Percentiles rank a stretch among this genome's conserved stretches.
These are phyloP conservation scores for Hyaloperonospora arabidopsidis DNA, from an alignment of 352 stramenopile genomes.

Conservation along the genomic window DNA sequence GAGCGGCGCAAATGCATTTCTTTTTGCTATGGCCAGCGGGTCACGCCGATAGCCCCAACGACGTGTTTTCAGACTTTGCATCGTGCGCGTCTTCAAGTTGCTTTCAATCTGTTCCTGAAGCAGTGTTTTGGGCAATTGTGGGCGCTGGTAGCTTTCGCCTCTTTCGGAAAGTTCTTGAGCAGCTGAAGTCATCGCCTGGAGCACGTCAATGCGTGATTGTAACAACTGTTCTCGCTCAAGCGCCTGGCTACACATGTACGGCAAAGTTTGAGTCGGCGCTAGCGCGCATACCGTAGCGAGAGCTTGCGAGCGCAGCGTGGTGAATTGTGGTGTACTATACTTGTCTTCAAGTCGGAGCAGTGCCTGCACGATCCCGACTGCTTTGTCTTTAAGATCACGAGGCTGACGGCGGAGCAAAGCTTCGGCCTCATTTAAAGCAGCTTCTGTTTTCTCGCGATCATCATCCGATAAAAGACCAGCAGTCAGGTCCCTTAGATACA, in stretches of 20 bases:
- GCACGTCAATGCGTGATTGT: constrained; percentile 57
- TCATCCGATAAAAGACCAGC: constrained; percentile 44
- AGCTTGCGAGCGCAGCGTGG: constrained; percentile 32
- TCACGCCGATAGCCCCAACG: constrained; percentile 65
- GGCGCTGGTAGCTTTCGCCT: constrained; percentile 17
- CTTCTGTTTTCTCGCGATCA: constrained; percentile 49
- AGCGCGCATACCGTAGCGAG: constrained; percentile 44
- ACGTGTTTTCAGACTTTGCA: constrained; percentile 50
- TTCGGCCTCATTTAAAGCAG: constrained; percentile 48
- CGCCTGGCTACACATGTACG: constrained; percentile 54
- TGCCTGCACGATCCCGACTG: constrained; percentile 39
- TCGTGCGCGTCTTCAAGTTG: constrained; percentile 37
- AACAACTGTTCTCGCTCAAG: constrained; percentile 70
- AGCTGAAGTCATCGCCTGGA: constrained; percentile 47
- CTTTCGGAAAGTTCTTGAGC: constrained; percentile 61
- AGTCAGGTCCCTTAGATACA: constrained; percentile 72
- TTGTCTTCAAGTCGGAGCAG: constrained; percentile 69
- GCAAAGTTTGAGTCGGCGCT: constrained; percentile 34
- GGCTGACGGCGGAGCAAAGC: constrained; percentile 42
- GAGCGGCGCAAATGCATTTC: constrained; percentile 57
- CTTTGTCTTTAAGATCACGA: constrained; percentile 57
- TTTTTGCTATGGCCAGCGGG: constrained; percentile 35
- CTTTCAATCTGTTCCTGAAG: constrained; percentile 28
- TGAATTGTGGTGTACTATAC: constrained; percentile 56
- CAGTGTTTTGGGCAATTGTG: constrained; percentile 29